Percentiles rank a stretch among this genome's conserved stretches.
Conservation (phyloP, 805 yeast species). For the Vanderwaltozyma polyspora region DNA sequence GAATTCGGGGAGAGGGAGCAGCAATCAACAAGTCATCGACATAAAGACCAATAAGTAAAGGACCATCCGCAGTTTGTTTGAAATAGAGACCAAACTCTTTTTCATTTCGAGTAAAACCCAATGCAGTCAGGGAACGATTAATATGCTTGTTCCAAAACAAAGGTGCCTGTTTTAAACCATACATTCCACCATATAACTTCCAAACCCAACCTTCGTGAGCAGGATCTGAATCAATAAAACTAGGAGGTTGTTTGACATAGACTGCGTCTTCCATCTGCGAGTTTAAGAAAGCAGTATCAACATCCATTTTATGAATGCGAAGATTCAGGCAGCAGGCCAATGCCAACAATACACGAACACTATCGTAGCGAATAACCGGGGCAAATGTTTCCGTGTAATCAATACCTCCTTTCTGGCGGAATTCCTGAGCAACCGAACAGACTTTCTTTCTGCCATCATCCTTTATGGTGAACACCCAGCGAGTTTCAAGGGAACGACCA, state of each 20-base stretch:
- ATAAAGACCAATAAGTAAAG: too few species aligned
- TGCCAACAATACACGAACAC: too few species aligned
- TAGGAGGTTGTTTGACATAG: slow-evolving; percentile 2
- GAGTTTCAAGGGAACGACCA: slow-evolving; percentile 4
- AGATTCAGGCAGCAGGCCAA: slow-evolving; percentile 1
- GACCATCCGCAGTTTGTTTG: too few species aligned
- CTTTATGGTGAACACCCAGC: slow-evolving; percentile 16
- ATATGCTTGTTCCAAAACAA: slow-evolving; percentile 23
- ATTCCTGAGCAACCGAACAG: slow-evolving; percentile 20
- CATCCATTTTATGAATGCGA: slow-evolving; percentile 15
- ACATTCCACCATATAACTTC: slow-evolving; percentile 7
- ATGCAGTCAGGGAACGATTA: too few species aligned
- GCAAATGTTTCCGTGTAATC: slow-evolving; percentile 19
- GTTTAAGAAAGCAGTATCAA: slow-evolving; percentile 11
- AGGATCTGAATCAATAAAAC: slow-evolving; percentile 1
- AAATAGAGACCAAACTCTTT: too few species aligned
- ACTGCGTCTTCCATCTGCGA: slow-evolving; percentile 5
- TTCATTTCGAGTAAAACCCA: too few species aligned
- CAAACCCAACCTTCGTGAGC: slow-evolving; percentile 6
- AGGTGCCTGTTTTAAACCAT: slow-evolving; percentile 10
- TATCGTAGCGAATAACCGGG: too few species aligned
- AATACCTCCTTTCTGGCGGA: slow-evolving; percentile 14
- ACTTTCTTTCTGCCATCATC: slow-evolving; percentile 11
- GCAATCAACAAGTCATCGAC: too few species aligned
- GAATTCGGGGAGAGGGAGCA: too few species aligned